Conservation (phyloP, 805 yeast species). For the Jamesozyma hellenica region DNA sequence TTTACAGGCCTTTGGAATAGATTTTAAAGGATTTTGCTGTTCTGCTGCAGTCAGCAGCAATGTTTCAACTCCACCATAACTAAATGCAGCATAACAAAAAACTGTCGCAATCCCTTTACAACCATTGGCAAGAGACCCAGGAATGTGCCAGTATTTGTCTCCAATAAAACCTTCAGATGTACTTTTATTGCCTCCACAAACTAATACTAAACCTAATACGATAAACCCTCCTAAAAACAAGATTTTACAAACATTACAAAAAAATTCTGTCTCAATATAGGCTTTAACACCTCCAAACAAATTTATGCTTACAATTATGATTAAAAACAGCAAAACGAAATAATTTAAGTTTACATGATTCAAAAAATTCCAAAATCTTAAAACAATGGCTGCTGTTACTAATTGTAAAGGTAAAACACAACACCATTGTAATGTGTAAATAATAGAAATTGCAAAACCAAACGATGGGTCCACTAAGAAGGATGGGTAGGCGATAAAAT, state of each 20-base stretch:
- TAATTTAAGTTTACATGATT: conserved; percentile 17
- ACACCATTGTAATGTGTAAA: conserved; percentile 47
- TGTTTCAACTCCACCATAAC: conserved; percentile 62
- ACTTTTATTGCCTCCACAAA: conserved; percentile 39
- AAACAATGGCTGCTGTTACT: conserved; percentile 45
- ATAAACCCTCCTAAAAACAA: conserved; percentile 38
- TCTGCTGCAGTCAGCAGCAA: conserved; percentile 67
- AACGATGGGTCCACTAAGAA: conserved; percentile 47
- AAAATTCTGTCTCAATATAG: conserved; percentile 46
- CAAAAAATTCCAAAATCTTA: conserved; percentile 36
- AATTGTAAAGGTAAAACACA: conserved; percentile 45
- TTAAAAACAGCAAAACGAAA: conserved; percentile 20
- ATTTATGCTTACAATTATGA: conserved; percentile 36
- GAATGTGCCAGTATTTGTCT: conserved; percentile 37
- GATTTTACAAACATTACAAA: conserved; percentile 37
- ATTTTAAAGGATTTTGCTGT: conserved; percentile 38
- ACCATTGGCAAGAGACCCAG: conserved; percentile 45
- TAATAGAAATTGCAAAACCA: conserved; percentile 56
- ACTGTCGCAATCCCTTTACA: conserved; percentile 56
- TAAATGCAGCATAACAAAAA: conserved; percentile 63
- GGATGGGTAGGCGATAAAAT: conserved; percentile 46
- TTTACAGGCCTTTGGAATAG: conserved; percentile 52
- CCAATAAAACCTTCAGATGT: conserved; percentile 32
- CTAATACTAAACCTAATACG: conserved; percentile 38
- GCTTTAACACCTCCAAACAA: conserved; percentile 44